Base-by-base conservation (phyloP, 768 basidiomycete species). In the Tylopilus felleus region DNA sequence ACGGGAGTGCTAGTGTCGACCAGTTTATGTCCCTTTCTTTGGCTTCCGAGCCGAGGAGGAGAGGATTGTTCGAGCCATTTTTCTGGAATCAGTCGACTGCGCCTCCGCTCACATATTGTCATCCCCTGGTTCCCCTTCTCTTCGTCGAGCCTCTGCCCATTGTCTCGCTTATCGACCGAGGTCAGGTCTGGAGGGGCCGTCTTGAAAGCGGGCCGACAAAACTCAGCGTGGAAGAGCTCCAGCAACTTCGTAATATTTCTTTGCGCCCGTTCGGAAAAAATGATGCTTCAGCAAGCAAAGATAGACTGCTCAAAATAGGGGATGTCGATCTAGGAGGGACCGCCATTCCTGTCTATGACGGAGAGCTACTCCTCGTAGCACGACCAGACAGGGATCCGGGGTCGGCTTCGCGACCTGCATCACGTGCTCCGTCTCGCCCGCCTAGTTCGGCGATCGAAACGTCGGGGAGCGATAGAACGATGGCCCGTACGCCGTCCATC, bases 1-100 rank as follows among this genome's bases (percentile, higher is more conserved):
- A 57, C 57, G 45, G 14, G 21, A 3, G 49, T 48, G 12, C 45
- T 58, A 90, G 86, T 8, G 72, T 87, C 56, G 88, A 88, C 23
- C 86, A 88, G 56, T 91, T 90, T 61, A 86, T 85, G 80, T 82
- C 86, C 0, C 74, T 90, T 19, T 92, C 90, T 2, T 67, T 90
- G 31, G 82, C 86, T 36, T 82, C 85, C 16, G 90, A 93, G 61
- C 83, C 88, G 8, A 79, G 84, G 21, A 76, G 84, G n/a, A 84
- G 79, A 65, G 86, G 87, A 8, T 70, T 86, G 2, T 91, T 88
- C 52, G 88, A 90, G 58, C 87, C 88, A 0, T 81, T 85, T 59
- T 90, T 85, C 70, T 92, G 88, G 88, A 73, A 76, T 5, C 77
- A 79, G 41, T 56, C 74, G 13, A 61, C 67, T 23, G 66, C 73